Percentiles rank a stretch among this genome's conserved stretches.
Evolutionary conservation across 2,329 filamentous ascomycete species (phyloP).

Genomic region (Apiospora sp.): DNA sequence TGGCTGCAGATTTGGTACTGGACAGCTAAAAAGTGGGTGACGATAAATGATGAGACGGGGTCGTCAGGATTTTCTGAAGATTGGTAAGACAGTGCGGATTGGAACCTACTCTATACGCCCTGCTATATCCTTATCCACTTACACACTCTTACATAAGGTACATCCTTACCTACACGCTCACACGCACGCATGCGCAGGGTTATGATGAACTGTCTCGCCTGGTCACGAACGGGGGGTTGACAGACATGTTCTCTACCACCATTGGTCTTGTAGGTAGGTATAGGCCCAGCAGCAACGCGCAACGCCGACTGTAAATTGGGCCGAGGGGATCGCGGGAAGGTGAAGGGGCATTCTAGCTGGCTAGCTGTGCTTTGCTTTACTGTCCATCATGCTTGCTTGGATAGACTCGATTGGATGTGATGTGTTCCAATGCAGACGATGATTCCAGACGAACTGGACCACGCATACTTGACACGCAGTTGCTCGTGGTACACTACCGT

Average conservation of each 20-base stretch:
- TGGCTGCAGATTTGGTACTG: constrained; percentile 15
- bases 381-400: not conserved
- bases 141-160: constrained; percentile 20
- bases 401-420: constrained; percentile 5
- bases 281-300: not conserved
- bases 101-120: not conserved
- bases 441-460: constrained; percentile 11
- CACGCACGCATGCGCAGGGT: constrained; percentile 4
- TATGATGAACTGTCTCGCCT: constrained; percentile 10
- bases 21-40: constrained; percentile 24
- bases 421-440: not conserved
- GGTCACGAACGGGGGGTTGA: not conserved
- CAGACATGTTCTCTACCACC: not conserved
- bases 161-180: constrained; percentile 5
- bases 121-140: constrained; percentile 3
- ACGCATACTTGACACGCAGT: constrained; percentile 18
- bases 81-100: constrained; percentile 22
- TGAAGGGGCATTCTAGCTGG: constrained; percentile 1
- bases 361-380: constrained; percentile 2
- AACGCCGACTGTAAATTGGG: not conserved
- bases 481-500: constrained; percentile 8
- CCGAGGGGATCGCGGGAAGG: not conserved
- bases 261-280: not conserved
- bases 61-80: constrained; percentile 24
- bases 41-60: constrained; percentile 25